Evolutionary conservation across 2,329 filamentous ascomycete genomes (phyloP).

Genomic region (Talaromyces piceae): DNA sequence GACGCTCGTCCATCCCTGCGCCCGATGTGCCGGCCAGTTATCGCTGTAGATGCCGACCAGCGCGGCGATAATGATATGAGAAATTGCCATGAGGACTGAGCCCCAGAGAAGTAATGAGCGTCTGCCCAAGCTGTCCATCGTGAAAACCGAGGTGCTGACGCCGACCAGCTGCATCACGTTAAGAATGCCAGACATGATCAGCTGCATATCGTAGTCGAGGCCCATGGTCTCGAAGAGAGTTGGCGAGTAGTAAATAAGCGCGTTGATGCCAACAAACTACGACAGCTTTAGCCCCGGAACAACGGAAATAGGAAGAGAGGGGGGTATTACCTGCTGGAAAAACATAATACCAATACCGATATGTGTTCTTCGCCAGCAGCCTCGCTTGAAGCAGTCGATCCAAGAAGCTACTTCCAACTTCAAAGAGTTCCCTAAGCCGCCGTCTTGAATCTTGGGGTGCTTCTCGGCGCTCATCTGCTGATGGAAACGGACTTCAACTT

Average conservation of each 20-base stretch:
- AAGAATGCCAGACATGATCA: conserved; percentile 47
- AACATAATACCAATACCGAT: conserved; percentile 50
- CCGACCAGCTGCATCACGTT: conserved; percentile 46
- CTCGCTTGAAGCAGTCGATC: conserved; percentile 43
- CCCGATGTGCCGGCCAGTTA: conserved; percentile 44
- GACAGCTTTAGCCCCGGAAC: conserved; percentile 1
- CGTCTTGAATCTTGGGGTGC: conserved; percentile 31
- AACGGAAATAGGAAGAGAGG: not conserved
- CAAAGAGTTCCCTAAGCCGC: conserved; percentile 27
- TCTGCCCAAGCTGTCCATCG: conserved; percentile 43
- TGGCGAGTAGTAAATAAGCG: conserved; percentile 55
- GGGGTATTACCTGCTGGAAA: conserved; percentile 43
- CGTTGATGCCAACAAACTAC: conserved; percentile 46
- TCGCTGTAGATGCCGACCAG: conserved; percentile 47
- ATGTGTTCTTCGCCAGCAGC: conserved; percentile 45
- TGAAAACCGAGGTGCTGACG: conserved; percentile 41
- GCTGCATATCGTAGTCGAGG: conserved; percentile 38
- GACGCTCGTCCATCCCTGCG: conserved; percentile 49
- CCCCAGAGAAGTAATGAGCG: conserved; percentile 41
- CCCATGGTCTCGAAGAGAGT: conserved; percentile 50
- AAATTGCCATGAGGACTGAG: conserved; percentile 38
- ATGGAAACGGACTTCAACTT: conserved; percentile 48
- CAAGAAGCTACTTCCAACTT: conserved; percentile 38
- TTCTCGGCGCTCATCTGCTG: conserved; percentile 36
- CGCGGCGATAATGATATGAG: conserved; percentile 45